phyloP scores from a whole-genome alignment of 2,329 filamentous ascomycete genomes.

The Microsporum ferrugineum region DNA sequence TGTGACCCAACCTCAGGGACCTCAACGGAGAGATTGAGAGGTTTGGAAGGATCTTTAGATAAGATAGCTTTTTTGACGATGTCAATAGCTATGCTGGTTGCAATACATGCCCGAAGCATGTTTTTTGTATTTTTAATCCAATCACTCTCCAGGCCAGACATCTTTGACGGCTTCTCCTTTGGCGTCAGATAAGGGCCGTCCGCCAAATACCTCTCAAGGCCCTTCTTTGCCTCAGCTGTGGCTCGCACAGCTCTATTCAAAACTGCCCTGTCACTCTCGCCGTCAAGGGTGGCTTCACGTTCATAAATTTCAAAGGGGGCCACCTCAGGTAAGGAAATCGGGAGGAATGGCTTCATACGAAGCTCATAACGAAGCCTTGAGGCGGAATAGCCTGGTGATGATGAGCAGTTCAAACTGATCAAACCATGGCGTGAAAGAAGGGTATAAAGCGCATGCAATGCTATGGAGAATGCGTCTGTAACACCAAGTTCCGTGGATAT shows the following conservation, averaged over 20 bases:
- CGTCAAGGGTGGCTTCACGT: slow-evolving; percentile 31
- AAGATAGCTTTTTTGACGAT: slow-evolving; percentile 48
- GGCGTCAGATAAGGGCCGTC: slow-evolving; percentile 25
- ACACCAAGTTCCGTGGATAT: slow-evolving; percentile 55
- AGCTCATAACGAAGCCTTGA: slow-evolving; percentile 64
- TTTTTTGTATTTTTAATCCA: slow-evolving; percentile 52
- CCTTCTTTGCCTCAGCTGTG: slow-evolving; percentile 32
- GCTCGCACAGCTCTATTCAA: slow-evolving; percentile 31
- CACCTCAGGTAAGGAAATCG: slow-evolving; percentile 55
- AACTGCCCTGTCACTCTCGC: slow-evolving; percentile 32
- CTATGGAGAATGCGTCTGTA: slow-evolving; percentile 43
- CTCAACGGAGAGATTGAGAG: slow-evolving; percentile 23
- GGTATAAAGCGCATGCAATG: slow-evolving; percentile 51
- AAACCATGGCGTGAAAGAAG: slow-evolving; percentile 48
- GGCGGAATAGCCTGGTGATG: slow-evolving; percentile 52
- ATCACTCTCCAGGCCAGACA: slow-evolving; percentile 44
- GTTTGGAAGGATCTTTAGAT: slow-evolving; percentile 12
- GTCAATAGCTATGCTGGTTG: slow-evolving; percentile 53
- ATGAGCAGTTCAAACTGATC: slow-evolving; percentile 39
- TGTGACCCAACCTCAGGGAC: slow-evolving; percentile 31
- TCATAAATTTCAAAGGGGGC: slow-evolving; percentile 54
- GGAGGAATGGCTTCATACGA: slow-evolving; percentile 73
- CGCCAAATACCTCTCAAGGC: slow-evolving; percentile 33
- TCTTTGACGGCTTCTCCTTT: slow-evolving; percentile 11
- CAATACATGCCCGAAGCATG: slow-evolving; percentile 58